Evolutionary conservation across 768 basidiomycete species (phyloP), one percentile per base, ranked within the genome.

Genomic region (Lepiota venenata): DNA sequence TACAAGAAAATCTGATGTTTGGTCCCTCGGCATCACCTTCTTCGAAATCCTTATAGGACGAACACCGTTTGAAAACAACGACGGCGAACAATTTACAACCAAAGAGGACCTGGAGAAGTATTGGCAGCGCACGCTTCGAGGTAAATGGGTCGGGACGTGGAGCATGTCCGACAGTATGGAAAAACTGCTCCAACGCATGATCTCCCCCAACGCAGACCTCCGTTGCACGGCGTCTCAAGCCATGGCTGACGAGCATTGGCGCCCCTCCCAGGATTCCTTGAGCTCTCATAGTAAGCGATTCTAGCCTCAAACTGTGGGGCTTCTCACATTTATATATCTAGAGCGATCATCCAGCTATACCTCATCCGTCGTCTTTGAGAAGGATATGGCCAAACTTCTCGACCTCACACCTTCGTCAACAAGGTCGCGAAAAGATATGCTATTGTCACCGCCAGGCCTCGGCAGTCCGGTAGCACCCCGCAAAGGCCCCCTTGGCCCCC

Each of bases 31-130:
- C 44, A 74, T 96, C 22, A 92, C 95, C 0, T 90, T 98, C 67
- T 99, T 97, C 66, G 96, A 99, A 69, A 90, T 99, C 57, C 80
- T 98, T 29, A 74, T 87, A 20, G 95, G 95, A 1, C 80, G 96
- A 9, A 98, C 96, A 1, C 94, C 95, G 1, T 98, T 98, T 63
- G 90, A 94, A 66, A 66, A 88, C 58, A 79, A 81, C 38, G 89
- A 91, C 59, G 83, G 84, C 6, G 91, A 95, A 63, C 79, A 87
- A 56, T 87, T 94, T 59, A 71, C 78, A 7, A 87, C 84, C 12
- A 85, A 87, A 61, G 91, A 89, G 40, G 89, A 92, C 59, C 69
- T 96, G 21, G 87, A 92, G 64, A 78, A 78, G 50, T 99, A 99
- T 66, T 96, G 91, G 87, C 73, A 81, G 41, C 82, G 93, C 15